Base-by-base conservation (phyloP, 2,329 filamentous ascomycete genomes). In the Fusarium oxysporum region DNA sequence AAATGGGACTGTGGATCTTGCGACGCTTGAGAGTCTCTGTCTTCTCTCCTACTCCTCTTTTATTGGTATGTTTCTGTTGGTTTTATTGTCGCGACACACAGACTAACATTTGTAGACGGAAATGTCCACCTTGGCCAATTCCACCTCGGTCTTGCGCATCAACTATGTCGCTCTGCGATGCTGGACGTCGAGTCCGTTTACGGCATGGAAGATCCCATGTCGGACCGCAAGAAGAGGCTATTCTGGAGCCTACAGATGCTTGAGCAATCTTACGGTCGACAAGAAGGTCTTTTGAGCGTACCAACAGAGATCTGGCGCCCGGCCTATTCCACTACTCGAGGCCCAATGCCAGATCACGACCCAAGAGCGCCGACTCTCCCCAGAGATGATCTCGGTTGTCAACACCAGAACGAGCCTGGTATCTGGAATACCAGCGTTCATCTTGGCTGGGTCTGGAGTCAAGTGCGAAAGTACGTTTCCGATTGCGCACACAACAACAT, bases 171-270 rank as follows among this genome's bases (percentile, higher is more conserved):
- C 13, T 85, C 86, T 1, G 86, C 86, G 12, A 84, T 84, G 83
- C 75, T 88, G 1, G 86, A 88, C 61, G 72, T 84, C 0, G 81
- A 83, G 48, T 80, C 82, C 0, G 76, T 79, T 0, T 86, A 86
- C 50, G 73, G 73, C 1, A 57, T 75, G 6, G 79, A 82, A 12
- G 82, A 83, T 41, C 76, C 80, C 1, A 73, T 71, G 3, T 71
- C 77, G 1, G 84, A 88, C 58, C 82, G 85, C 14, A 87, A 87
- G 74, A 86, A 84, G 72, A 77, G 85, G 6, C 77, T 87, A 0
- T 88, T 87, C 37, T 88, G 86, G 86, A 87, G 85, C 59, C 78
- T 88, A 0, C 85, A 87, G 57, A 75, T 86, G 4, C 82, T 88
- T 0, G 85, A 88, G 59, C 85, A 87, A 55, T 84, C 81, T 1